Evolutionary conservation across 768 basidiomycete species (phyloP).

Genomic region (Lactarius deliciosus): DNA sequence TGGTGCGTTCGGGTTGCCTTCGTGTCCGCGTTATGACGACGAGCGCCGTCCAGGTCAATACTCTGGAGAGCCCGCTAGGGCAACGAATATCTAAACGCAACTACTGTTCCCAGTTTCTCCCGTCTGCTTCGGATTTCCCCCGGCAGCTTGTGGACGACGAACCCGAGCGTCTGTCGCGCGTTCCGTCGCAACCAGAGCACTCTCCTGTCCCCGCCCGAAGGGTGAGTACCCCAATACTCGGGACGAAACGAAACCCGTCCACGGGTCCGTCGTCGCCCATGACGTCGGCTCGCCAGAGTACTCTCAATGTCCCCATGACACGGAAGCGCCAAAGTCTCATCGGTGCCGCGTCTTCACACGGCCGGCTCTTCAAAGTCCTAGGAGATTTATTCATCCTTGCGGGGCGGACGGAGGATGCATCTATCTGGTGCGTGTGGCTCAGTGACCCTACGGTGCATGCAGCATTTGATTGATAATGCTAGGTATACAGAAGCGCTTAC

Average conservation of each 20-base stretch:
- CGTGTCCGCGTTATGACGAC: slow-evolving; percentile 2
- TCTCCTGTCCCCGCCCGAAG: slow-evolving; percentile 30
- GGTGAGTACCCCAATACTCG: slow-evolving; percentile 35
- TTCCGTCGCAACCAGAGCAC: slow-evolving; percentile 58
- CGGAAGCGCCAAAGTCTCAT: slow-evolving; percentile 66
- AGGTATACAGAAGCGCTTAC: slow-evolving; percentile 87
- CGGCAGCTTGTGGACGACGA: slow-evolving; percentile 49
- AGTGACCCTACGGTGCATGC: slow-evolving; percentile 20
- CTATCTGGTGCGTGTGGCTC: slow-evolving; percentile 59
- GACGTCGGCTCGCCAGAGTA: slow-evolving; percentile 50
- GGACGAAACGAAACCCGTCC: slow-evolving; percentile 57
- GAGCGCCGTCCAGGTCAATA: slow-evolving; percentile 55
- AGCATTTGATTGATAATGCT: slow-evolving; percentile 30
- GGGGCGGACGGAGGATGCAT: slow-evolving; percentile 82
- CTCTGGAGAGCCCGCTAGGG: slow-evolving; percentile 83
- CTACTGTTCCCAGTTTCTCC: slow-evolving; percentile 60
- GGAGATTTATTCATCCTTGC: slow-evolving; percentile 87
- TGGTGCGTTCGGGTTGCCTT: slow-evolving; percentile 54
- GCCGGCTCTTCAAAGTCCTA: slow-evolving; percentile 81
- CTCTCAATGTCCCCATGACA: slow-evolving; percentile 43
- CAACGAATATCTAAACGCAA: slow-evolving; percentile 79
- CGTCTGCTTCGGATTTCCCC: slow-evolving; percentile 60
- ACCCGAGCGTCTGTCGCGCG: slow-evolving; percentile 46
- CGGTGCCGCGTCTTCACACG: slow-evolving; percentile 75
- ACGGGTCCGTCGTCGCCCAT: slow-evolving; percentile 38